These are phyloP conservation scores for Cryptococcus maquisensis DNA, from an alignment of 1,284 basidiomycete species.

Conservation along the genomic window DNA sequence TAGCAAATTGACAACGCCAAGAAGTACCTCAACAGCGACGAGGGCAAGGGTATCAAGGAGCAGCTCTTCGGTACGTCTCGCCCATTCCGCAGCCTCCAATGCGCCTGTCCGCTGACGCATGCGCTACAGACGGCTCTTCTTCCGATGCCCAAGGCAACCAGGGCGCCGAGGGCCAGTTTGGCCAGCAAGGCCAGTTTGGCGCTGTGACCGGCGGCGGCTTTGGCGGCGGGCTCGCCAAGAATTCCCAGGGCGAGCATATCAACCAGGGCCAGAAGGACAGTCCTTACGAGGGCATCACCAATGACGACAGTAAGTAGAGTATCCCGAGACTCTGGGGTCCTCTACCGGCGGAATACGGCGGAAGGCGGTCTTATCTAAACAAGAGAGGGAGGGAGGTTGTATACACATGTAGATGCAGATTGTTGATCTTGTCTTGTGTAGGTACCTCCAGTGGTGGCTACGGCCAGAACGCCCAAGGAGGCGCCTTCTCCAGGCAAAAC, in stretches of 20 bases:
- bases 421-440: background rate
- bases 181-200: slow-evolving; percentile 22
- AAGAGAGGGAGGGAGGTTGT: background rate
- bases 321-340: background rate
- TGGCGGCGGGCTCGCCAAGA: slow-evolving; percentile 21
- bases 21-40: slow-evolving; percentile 23
- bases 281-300: slow-evolving; percentile 25
- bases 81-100: background rate
- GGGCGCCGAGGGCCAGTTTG: slow-evolving; percentile 18
- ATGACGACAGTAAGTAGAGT: slow-evolving; percentile 7
- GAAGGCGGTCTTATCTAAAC: too few relatives aligned
- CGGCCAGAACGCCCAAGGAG: slow-evolving; percentile 34
- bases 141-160: slow-evolving; percentile 18
- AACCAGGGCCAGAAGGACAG: slow-evolving; percentile 16
- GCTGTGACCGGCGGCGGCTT: slow-evolving; percentile 17
- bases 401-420: background rate
- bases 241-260: slow-evolving; percentile 5
- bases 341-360: background rate
- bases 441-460: slow-evolving; percentile 37
- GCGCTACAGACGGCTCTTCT: background rate
- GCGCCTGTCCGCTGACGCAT: background rate
- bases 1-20: slow-evolving; percentile 29
- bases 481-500: slow-evolving; percentile 34
- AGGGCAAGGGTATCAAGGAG: slow-evolving; percentile 23
- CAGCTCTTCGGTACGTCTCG: slow-evolving; percentile 15